phyloP scores from a whole-genome alignment of 495 filamentous ascomycete species.

The Pseudevernia furfuracea region DNA sequence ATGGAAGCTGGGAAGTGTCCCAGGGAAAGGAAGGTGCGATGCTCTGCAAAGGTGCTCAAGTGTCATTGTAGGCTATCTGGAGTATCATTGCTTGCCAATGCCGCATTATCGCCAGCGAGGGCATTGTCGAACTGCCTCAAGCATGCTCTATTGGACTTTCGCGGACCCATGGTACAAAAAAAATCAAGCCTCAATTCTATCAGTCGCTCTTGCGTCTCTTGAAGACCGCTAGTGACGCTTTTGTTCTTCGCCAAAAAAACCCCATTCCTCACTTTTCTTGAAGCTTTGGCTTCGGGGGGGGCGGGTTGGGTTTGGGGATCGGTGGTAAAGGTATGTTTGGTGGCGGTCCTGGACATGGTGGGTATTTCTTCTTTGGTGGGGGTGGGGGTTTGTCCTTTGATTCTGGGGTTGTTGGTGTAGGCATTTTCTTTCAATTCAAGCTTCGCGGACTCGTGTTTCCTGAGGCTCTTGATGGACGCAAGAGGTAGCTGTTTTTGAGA shows the following conservation, averaged over 20 bases:
- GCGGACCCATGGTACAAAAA: background rate
- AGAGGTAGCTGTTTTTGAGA: background rate
- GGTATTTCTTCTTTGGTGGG: background rate
- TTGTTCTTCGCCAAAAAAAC: background rate
- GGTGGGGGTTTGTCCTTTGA: background rate
- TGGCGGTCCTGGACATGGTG: background rate
- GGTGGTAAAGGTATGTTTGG: background rate
- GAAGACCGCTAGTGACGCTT: background rate
- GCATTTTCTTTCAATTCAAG: background rate
- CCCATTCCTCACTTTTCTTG: background rate
- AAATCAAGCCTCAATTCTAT: background rate
- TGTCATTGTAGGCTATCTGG: no score
- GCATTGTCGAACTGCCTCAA: background rate
- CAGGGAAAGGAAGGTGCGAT: constrained; percentile 1
- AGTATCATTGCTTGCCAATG: background rate
- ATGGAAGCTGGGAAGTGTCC: background rate
- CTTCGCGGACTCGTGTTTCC: background rate
- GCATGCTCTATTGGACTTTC: background rate
- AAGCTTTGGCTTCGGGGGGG: background rate
- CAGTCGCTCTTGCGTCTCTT: background rate
- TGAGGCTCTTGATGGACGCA: background rate
- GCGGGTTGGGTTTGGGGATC: background rate
- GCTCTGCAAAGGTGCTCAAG: no score
- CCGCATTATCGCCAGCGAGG: background rate
- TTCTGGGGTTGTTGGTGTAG: background rate